These are phyloP conservation scores for Alternaria dauci DNA, from an alignment of 2,329 filamentous ascomycete genomes.

Conservation along the genomic window DNA sequence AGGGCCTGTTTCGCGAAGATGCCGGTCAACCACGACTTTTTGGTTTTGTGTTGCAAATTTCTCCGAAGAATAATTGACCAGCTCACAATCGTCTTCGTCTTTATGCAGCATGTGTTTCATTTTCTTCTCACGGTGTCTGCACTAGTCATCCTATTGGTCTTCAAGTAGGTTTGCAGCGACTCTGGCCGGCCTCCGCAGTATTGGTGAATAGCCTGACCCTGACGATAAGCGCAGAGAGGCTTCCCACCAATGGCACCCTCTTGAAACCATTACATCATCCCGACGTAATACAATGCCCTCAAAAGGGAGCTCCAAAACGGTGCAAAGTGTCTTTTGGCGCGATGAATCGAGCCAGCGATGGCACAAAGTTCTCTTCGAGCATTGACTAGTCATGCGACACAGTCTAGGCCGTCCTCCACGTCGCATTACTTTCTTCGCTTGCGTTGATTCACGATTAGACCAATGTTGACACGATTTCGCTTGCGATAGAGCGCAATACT, in stretches of 20 bases:
- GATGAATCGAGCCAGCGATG: background rate
- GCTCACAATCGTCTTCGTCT: constrained; percentile 17
- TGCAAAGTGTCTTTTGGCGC: background rate
- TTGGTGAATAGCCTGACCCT: constrained; percentile 25
- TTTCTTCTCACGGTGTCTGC: constrained; percentile 20
- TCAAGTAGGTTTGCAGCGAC: constrained; percentile 10
- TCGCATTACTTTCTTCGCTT: constrained; percentile 11
- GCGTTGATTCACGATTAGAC: background rate
- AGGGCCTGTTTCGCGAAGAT: constrained; percentile 35
- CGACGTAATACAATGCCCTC: background rate
- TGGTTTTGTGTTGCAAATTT: constrained; percentile 7
- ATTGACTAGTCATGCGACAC: background rate
- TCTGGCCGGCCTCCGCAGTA: constrained; percentile 17
- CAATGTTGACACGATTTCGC: background rate
- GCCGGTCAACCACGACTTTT: constrained; percentile 15
- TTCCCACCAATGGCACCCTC: constrained; percentile 28
- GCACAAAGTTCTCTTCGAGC: background rate
- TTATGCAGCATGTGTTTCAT: constrained; percentile 36
- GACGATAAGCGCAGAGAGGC: constrained; percentile 37
- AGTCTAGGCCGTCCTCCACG: background rate
- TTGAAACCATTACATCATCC: constrained; percentile 5
- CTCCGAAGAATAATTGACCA: constrained; percentile 27
- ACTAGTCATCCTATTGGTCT: constrained; percentile 33
- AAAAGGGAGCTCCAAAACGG: background rate
- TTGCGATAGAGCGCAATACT: constrained; percentile 6